These are phyloP conservation scores for Colletotrichum liriopes DNA, from an alignment of 2,329 filamentous ascomycete genomes.

Conservation along the genomic window DNA sequence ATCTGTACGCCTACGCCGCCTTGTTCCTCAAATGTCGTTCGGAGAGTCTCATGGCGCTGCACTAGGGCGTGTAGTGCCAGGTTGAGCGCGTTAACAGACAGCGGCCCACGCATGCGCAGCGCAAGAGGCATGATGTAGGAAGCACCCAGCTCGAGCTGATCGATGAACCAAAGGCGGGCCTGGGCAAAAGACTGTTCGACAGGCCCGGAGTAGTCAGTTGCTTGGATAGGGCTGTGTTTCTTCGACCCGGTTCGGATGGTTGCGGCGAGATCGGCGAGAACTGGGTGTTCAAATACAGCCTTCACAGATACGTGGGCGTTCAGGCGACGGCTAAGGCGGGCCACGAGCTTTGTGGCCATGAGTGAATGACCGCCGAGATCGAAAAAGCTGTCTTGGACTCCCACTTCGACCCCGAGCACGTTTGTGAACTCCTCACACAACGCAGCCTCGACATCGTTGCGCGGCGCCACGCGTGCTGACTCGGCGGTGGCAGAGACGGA, in stretches of 20 bases:
- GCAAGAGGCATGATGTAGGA: slow-evolving; percentile 43
- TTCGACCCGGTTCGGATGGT: slow-evolving; percentile 12
- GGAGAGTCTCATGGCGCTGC: slow-evolving; percentile 44
- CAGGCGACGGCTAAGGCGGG: slow-evolving; percentile 31
- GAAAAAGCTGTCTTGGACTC: slow-evolving; percentile 36
- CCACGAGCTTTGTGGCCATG: slow-evolving; percentile 33
- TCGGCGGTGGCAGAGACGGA: slow-evolving; percentile 15
- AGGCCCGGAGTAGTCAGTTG: slow-evolving; percentile 31
- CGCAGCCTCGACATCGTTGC: slow-evolving; percentile 16
- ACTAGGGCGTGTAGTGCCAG: slow-evolving; percentile 39
- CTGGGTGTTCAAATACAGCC: slow-evolving; percentile 33
- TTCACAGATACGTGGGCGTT: slow-evolving; percentile 24
- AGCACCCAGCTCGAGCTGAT: slow-evolving; percentile 42
- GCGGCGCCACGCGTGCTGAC: slow-evolving; percentile 1
- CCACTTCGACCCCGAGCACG: slow-evolving; percentile 21
- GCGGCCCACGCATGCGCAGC: slow-evolving; percentile 38
- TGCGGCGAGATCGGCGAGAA: slow-evolving; percentile 7
- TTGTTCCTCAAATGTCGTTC: slow-evolving; percentile 43
- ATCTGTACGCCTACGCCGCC: neutral
- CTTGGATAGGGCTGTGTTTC: neutral
- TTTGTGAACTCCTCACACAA: slow-evolving; percentile 32
- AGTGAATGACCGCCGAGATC: slow-evolving; percentile 36
- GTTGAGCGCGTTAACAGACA: slow-evolving; percentile 39
- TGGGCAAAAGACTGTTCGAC: slow-evolving; percentile 46
- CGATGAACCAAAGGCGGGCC: slow-evolving; percentile 46